Evolutionary conservation across 1,139 yeast genomes (phyloP).

Genomic region (Taphrina pruni): DNA sequence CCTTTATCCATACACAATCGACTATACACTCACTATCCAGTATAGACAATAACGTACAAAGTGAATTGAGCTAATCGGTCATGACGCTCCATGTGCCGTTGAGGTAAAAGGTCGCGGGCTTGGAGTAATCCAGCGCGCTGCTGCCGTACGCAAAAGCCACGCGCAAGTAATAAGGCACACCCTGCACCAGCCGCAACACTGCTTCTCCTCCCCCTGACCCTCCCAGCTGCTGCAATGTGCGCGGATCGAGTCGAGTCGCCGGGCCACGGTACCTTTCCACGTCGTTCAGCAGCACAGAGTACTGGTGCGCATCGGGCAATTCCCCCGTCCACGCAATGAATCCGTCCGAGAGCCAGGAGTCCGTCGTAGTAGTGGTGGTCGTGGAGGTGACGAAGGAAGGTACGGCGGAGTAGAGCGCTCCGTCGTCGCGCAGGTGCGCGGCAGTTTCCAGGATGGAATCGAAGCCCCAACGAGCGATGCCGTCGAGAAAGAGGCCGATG

Average conservation of each 20-base stretch:
- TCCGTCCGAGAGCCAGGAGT: constrained; percentile 6
- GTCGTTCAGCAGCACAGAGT: constrained; percentile 74
- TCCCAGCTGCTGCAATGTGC: background rate
- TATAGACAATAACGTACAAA: too few species aligned
- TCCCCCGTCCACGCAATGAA: constrained; percentile 55
- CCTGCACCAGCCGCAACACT: constrained; percentile 18
- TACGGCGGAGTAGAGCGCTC: constrained; percentile 54
- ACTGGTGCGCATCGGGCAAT: constrained; percentile 23
- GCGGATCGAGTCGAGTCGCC: constrained; percentile 43
- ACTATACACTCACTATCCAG: too few species aligned
- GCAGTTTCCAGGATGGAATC: constrained; percentile 87
- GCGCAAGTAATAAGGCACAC: constrained; percentile 41
- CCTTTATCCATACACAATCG: too few species aligned
- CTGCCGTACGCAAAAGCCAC: constrained; percentile 36
- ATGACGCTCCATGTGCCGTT: constrained; percentile 33
- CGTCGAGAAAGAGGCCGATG: constrained; percentile 79
- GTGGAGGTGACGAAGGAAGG: too few species aligned
- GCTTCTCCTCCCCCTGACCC: constrained; percentile 40
- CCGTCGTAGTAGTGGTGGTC: too few species aligned
- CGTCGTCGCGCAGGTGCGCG: constrained; percentile 70
- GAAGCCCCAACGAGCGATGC: constrained; percentile 90
- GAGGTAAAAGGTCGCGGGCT: constrained; percentile 44
- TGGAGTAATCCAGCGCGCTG: constrained; percentile 43
- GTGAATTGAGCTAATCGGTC: too few species aligned
- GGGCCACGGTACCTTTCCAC: constrained; percentile 73